Evolutionary conservation across 2,329 filamentous ascomycete species (phyloP), one percentile per base, ranked within the genome.

Genomic region (Venturia oleaginea): DNA sequence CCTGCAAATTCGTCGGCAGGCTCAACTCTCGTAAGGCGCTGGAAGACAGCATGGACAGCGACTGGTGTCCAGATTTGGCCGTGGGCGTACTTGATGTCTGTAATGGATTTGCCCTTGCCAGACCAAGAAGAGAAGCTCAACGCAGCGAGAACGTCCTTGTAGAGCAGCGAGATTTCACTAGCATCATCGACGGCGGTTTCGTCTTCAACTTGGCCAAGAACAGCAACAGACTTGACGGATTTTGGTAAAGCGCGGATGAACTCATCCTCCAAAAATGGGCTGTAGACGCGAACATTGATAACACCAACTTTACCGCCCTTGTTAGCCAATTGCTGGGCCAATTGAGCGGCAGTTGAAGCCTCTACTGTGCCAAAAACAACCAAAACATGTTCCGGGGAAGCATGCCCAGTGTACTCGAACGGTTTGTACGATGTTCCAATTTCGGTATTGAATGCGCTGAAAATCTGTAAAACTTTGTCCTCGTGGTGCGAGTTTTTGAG

Each of bases 361-460:
- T 99, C 94, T 5, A 92, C 86, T 66, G 91, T 96, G 69, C 94
- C 94, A 70, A 99, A 97, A 55, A 91, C 90, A 37, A 97, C 92
- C 40, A 97, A 80, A 19, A 99, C 91, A 11, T 87, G 86, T 68
- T 93, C 89, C 4, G 94, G 86, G 54, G 86, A 80, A 60, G 84
- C 80, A 73, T 97, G 91, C 30, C 94, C 94, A 71, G 88, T 84
- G 79, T 99, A 99, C 78, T 99, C 94, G 70, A 97, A 99, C 7
- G 91, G 86, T 71, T 88, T 84, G 75, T 99, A 99, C 68, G 93
- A 87, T 55, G 94, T 97, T 65, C 93, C 94, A 30, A 99, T 86
- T 79, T 97, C 92, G 67, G 86, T 85, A 76, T 97, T 99, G 78
- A 95, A 87, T 27, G 87, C 83, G 67, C 85, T 83, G 61, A 95